These are phyloP conservation scores for Plantago elongata DNA, from an alignment of 257 asterid genomes.

Conservation along the genomic window DNA sequence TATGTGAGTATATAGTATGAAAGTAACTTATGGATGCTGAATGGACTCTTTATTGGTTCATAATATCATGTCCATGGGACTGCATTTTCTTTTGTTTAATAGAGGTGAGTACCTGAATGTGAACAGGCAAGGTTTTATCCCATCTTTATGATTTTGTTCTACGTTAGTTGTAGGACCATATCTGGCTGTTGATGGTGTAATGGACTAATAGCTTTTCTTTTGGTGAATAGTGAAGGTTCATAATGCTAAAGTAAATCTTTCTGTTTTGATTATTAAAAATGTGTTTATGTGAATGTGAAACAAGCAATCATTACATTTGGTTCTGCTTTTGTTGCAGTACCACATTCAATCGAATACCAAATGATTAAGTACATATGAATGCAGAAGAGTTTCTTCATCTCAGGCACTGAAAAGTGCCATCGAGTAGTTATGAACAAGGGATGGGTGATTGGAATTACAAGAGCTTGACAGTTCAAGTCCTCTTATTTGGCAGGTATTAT, in stretches of 20 bases:
- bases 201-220: too few species aligned
- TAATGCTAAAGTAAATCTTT: too few species aligned
- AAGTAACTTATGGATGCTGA: too few species aligned
- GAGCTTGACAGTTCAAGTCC: conserved; percentile 9
- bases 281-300: neutral
- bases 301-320: neutral
- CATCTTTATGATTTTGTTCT: too few species aligned
- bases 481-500: conserved; percentile 4
- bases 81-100: too few species aligned
- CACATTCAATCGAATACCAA: neutral
- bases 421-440: conserved; percentile 1
- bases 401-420: conserved; percentile 7
- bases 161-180: too few species aligned
- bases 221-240: too few species aligned
- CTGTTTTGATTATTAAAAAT: neutral
- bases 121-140: too few species aligned
- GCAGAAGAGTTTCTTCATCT: neutral
- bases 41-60: neutral
- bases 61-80: neutral
- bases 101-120: too few species aligned
- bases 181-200: too few species aligned
- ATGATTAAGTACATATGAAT: neutral
- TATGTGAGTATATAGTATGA: conserved; percentile 1
- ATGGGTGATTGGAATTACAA: neutral
- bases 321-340: neutral